phyloP scores from a whole-genome alignment of 805 yeast genomes.

The Pichia ethanolica region DNA sequence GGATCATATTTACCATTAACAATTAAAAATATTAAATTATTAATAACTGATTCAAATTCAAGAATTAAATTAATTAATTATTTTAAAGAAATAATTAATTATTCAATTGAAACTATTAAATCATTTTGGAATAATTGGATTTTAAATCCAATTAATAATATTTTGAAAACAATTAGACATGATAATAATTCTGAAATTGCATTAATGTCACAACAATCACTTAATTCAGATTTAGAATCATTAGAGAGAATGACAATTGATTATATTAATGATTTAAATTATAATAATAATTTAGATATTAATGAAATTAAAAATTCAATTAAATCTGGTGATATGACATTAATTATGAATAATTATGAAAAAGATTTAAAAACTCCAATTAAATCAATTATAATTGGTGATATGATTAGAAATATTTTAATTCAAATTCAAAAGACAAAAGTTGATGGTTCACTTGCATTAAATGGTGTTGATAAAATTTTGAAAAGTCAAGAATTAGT shows the following conservation, averaged over 20 bases:
- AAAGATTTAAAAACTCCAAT: conserved; percentile 64
- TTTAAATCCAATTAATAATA: conserved; percentile 61
- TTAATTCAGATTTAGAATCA: conserved; percentile 70
- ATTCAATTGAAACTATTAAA: conserved; percentile 52
- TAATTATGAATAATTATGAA: conserved; percentile 78
- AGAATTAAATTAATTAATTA: conserved; percentile 31
- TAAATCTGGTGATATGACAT: conserved; percentile 67
- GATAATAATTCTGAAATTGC: conserved; percentile 71
- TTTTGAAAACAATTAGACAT: conserved; percentile 74
- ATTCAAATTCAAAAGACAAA: conserved; percentile 95
- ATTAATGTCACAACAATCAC: conserved; percentile 69
- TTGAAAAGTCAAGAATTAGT: conserved; percentile 88
- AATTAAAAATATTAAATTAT: conserved; percentile 48
- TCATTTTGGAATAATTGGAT: conserved; percentile 84
- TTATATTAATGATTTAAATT: conserved; percentile 39
- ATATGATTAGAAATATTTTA: conserved; percentile 64
- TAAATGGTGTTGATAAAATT: conserved; percentile 83
- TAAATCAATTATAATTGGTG: conserved; percentile 55
- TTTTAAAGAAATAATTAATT: conserved; percentile 45
- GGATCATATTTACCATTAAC: conserved; percentile 31
- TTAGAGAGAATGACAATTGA: conserved; percentile 84
- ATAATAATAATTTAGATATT: conserved; percentile 1
- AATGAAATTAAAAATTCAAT: conserved; percentile 40
- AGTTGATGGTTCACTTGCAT: conserved; percentile 88
- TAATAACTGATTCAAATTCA: conserved; percentile 43